Evolutionary conservation across 768 basidiomycete genomes (phyloP), one percentile per base, ranked within the genome.

Genomic region (Serendipita sp.): DNA sequence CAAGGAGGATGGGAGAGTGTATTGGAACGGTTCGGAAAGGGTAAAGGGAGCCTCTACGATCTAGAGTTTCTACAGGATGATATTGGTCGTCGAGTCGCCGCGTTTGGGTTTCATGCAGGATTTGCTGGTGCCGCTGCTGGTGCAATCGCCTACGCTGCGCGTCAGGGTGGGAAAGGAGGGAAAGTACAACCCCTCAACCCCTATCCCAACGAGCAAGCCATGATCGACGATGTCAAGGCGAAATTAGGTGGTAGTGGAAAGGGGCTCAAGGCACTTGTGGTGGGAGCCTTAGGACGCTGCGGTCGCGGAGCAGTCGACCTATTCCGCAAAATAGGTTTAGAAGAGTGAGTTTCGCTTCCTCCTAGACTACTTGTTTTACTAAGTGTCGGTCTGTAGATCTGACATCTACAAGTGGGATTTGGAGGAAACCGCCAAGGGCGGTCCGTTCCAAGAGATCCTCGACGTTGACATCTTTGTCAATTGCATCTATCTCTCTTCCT

Each of bases 401-500:
- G 85, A 98, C 72, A 96, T 99, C 70, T 31, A 91, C 75, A 94
- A 97, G 80, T 98, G 96, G 96, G 96, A 99, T 74, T 76, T 99
- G 79, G 88, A 79, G 1, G 96, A 99, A 77, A 99, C 96, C 4
- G 88, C 87, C 69, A 94, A 92, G 76, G 94, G 94, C 34, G 96
- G 96, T 1, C 96, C 96, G 0, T 98, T 97, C 78, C 74, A 81
- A 52, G 95, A 98, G 77, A 91, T 99, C 66, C 81, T 98, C 33
- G 91, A 91, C 67, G 95, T 92, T 67, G 95, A 99, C 76, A 84
- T 99, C 70, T 97, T 99, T 71, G 84, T 98, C 80, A 99, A 99
- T 78, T 98, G 96, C 80, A 99, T 99, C 73, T 98, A 98, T 74
- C 85, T 99, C 62, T 85, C 83, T n/a, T 82, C 85, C 16, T 73